These are phyloP conservation scores for Phytophthora hibernalis DNA, from an alignment of 352 stramenopile species.

Conservation along the genomic window DNA sequence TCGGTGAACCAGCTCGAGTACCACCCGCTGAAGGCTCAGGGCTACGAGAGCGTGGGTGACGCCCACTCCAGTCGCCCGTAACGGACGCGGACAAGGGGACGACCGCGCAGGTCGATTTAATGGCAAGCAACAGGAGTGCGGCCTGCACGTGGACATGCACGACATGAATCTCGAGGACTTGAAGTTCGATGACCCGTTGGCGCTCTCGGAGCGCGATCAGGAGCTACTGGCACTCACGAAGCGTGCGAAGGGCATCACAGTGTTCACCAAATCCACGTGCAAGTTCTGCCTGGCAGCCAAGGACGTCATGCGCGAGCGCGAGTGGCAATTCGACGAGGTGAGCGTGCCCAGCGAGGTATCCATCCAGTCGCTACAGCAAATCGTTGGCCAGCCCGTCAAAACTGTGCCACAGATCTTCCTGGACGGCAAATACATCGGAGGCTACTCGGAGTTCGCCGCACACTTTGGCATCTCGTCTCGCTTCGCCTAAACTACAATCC, in stretches of 20 bases:
- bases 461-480: conserved; percentile 70
- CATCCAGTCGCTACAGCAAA: conserved; percentile 61
- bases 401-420: conserved; percentile 87
- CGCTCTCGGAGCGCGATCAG: conserved; percentile 52
- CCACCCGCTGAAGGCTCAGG: conserved; percentile 85
- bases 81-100: conserved; percentile 63
- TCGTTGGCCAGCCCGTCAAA: conserved; percentile 63
- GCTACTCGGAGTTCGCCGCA: conserved; percentile 76
- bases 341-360: conserved; percentile 64
- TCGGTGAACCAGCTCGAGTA: conserved; percentile 67
- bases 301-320: conserved; percentile 56
- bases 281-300: conserved; percentile 79
- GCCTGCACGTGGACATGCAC: conserved; percentile 81
- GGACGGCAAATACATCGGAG: conserved; percentile 78
- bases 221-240: conserved; percentile 50
- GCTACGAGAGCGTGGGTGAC: conserved; percentile 86
- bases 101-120: conserved; percentile 84
- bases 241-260: conserved; percentile 56
- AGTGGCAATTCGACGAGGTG: conserved; percentile 76
- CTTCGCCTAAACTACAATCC: conserved; percentile 45
- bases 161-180: conserved; percentile 66
- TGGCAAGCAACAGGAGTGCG: conserved; percentile 83
- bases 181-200: conserved; percentile 54
- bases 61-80: conserved; percentile 87
- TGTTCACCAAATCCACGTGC: conserved; percentile 82